Evolutionary conservation across 2,329 filamentous ascomycete species (phyloP).

Genomic region (Chaetomium strumarium): DNA sequence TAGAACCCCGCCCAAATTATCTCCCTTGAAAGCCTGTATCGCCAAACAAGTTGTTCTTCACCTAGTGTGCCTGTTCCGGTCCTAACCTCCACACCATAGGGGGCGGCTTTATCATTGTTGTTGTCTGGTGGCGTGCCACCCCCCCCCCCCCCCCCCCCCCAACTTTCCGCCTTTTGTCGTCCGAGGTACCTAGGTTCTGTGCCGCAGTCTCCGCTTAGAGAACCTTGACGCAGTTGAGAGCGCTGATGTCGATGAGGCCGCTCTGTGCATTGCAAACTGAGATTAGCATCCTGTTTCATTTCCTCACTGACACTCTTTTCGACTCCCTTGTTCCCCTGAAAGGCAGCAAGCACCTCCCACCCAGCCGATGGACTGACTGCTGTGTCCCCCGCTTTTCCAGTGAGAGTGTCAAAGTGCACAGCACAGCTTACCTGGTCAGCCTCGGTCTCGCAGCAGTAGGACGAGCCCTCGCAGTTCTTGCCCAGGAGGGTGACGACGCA

Average conservation of each 20-base stretch:
- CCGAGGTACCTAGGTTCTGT: not conserved
- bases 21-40: not conserved
- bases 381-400: no score
- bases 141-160: no score
- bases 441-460: slow-evolving; percentile 15
- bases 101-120: not conserved
- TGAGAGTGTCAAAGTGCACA: not conserved
- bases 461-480: not conserved
- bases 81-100: no score
- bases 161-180: not conserved
- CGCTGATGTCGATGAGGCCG: slow-evolving; percentile 9
- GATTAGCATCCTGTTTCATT: not conserved
- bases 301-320: no score
- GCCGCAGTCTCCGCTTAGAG: not conserved
- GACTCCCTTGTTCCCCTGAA: no score
- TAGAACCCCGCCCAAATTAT: not conserved
- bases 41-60: not conserved
- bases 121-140: not conserved
- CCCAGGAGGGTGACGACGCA: not conserved
- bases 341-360: no score
- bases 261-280: not conserved
- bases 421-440: slow-evolving; percentile 2
- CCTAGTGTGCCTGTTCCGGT: no score
- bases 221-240: slow-evolving; percentile 6
- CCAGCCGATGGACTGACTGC: not conserved